Percentiles rank a stretch among this genome's conserved stretches.
phyloP scores from a whole-genome alignment of 345 rosid genomes.

The Angophora floribunda region DNA sequence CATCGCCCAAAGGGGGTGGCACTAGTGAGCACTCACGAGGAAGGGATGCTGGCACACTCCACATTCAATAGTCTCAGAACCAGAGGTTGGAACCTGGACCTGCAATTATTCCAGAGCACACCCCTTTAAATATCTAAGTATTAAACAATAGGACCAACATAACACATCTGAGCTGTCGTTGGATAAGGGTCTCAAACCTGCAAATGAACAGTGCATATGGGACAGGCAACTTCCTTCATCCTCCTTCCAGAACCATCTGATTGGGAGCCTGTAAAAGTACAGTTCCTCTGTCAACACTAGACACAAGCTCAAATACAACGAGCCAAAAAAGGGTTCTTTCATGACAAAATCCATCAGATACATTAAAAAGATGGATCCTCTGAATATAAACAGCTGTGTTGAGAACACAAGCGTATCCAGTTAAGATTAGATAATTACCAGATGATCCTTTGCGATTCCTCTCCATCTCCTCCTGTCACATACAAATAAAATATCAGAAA shows the following conservation, averaged over 20 bases:
- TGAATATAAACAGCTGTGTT: neutral
- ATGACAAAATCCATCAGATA: neutral
- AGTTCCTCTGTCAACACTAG: neutral
- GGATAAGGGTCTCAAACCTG: constrained; percentile 36
- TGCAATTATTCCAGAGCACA: constrained; percentile 10
- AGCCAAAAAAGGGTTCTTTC: neutral
- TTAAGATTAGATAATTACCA: constrained; percentile 22
- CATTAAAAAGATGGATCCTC: neutral
- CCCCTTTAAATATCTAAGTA: neutral
- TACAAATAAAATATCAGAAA: neutral
- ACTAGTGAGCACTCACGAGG: constrained; percentile 83
- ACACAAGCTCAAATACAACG: neutral
- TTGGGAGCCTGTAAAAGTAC: constrained; percentile 38
- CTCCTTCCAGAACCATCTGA: constrained; percentile 68
- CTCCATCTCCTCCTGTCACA: constrained; percentile 96
- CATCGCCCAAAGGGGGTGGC: neutral
- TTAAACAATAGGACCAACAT: neutral
- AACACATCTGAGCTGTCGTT: neutral
- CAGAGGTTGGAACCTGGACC: constrained; percentile 99
- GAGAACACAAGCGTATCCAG: neutral
- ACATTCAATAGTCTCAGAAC: constrained; percentile 98
- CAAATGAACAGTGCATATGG: constrained; percentile 93
- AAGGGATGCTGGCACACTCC: constrained; percentile 98
- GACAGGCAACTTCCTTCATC: constrained; percentile 97
- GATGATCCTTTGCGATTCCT: constrained; percentile 62